Evolutionary conservation across 257 asterid species (phyloP), one percentile per base, ranked within the genome.

Genomic region (Coffea canephora): DNA sequence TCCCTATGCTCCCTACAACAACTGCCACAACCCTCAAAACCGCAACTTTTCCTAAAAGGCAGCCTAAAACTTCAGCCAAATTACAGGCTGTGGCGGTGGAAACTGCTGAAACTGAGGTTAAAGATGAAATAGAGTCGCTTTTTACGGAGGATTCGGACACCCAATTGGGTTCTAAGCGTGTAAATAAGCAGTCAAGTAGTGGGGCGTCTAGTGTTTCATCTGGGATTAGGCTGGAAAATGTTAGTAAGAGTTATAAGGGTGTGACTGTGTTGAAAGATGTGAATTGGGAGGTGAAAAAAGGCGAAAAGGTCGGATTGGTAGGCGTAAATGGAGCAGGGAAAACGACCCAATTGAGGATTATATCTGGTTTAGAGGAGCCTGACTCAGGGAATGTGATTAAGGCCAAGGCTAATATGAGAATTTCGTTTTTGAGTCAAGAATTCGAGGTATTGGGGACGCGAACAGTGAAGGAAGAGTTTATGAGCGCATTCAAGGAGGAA

Each of bases 311-410:
- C 0, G 99, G 99, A 23, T 75, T 96, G 43, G 99, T 96, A 41
- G 99, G 99, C 55, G 99, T 96, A 46, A 96, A 96, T 81, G 99
- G 99, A 39, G 99, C 99, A 1, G 99, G 99, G 15, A 96, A 96
- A 74, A 96, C 99, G 21, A 96, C 98, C 82, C 99, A 96, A 61
- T 46, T 96, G 92, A 89, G 99, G 81, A 96, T 93, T 68, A 92
- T 96, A 70, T 70, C 98, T 57, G 99, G 99, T 39, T 82, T 92
- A 13, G 99, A 96, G 80, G 94, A 91, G 69, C 97, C 98, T 14
- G 98, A 96, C 83, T 87, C 95, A 1, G 99, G 99, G 75, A 89
- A 93, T 57, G 95, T 96, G 23, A 91, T 96, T 65, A 96, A 96
- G 93, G 97, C 96, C 5, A 96, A 89, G 80, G 77, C 25, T 34